Base-by-base conservation (phyloP, 75 land plant genomes). In the Larix kaempferi region DNA sequence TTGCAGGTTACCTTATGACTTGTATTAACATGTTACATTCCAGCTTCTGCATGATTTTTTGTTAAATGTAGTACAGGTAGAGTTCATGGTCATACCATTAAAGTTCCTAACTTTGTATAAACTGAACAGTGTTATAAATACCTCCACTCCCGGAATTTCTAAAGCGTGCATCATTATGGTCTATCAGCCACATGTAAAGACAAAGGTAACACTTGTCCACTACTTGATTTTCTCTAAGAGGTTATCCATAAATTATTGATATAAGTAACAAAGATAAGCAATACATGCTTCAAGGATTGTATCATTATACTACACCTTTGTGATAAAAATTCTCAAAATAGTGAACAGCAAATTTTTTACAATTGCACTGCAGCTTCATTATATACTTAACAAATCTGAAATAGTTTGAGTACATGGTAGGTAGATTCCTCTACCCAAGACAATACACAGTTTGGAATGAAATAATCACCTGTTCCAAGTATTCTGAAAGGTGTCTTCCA, bases 401-500 rank as follows among this genome's bases (percentile, higher is more conserved):
- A 65, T 65, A 13, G 3, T 29, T 27, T 65, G 33, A 65, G 16
- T 29, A 27, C 16, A 35, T 35, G 15, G 17, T 65, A 27, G 69
- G 17, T 65, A 27, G 69, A 65, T 65, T 65, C 16, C 17, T 65
- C 33, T 65, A 65, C 69, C 16, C 17, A 61, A 72, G 25, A 4
- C 13, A 26, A 33, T 59, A 35, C 25, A 37, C 37, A 29, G 23
- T 29, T 33, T 52, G 6, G 26, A 64, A 55, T 26, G 16, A 41
- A 33, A 35, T 27, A 35, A 8, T 71, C 56, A 93, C 95, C 95
- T 90, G 72, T 90, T 90, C 90, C 90, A 88, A 22, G 86, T 80
- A 56, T 79, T 78, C 72, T 91, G 90, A 83, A 93, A 93, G n/a
- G 87, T 88, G 64, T 89, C 74, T 21, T 93, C 96, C 81, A 89